These are phyloP conservation scores for Beauveria australis DNA, from an alignment of 2,329 filamentous ascomycete species.

Conservation along the genomic window DNA sequence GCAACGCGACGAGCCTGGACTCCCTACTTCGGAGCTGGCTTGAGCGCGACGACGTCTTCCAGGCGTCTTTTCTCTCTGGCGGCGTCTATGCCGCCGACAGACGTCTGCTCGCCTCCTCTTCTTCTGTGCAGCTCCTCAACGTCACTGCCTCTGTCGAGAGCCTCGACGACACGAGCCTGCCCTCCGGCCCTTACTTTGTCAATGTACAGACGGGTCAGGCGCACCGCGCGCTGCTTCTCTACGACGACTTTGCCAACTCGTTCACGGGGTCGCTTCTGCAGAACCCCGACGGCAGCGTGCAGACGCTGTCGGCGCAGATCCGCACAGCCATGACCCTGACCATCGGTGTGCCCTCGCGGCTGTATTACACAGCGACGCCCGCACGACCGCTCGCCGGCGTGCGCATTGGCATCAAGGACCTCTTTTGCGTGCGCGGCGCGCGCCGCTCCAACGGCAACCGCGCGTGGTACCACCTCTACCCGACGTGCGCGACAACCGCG, in stretches of 20 bases:
- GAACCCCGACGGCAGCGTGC: constrained; percentile 22
- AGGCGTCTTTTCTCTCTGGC: constrained; percentile 13
- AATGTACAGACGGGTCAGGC: constrained; percentile 22
- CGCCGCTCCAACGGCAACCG: constrained; percentile 44
- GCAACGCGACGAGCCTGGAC: constrained; percentile 16
- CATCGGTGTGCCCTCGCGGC: constrained; percentile 48
- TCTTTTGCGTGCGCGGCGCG: constrained; percentile 44
- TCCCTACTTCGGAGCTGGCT: constrained; percentile 25
- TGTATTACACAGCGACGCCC: constrained; percentile 46
- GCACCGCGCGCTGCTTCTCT: constrained; percentile 28
- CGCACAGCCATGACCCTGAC: constrained; percentile 20
- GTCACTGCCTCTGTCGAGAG: not conserved
- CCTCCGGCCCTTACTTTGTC: constrained; percentile 30
- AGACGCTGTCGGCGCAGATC: constrained; percentile 23
- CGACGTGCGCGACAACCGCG: constrained; percentile 35
- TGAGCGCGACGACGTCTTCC: constrained; percentile 21
- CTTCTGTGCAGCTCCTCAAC: constrained; percentile 15
- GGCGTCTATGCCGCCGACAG: constrained; percentile 14
- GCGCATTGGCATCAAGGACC: constrained; percentile 37
- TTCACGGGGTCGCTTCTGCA: constrained; percentile 23
- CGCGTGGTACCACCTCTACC: constrained; percentile 46
- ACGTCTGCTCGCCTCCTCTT: constrained; percentile 12
- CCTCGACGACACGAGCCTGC: not conserved
- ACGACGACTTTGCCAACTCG: constrained; percentile 24
- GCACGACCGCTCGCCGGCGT: constrained; percentile 49